Evolutionary conservation across 768 basidiomycete species (phyloP).

Genomic region (Strobilomyces dryophilus): DNA sequence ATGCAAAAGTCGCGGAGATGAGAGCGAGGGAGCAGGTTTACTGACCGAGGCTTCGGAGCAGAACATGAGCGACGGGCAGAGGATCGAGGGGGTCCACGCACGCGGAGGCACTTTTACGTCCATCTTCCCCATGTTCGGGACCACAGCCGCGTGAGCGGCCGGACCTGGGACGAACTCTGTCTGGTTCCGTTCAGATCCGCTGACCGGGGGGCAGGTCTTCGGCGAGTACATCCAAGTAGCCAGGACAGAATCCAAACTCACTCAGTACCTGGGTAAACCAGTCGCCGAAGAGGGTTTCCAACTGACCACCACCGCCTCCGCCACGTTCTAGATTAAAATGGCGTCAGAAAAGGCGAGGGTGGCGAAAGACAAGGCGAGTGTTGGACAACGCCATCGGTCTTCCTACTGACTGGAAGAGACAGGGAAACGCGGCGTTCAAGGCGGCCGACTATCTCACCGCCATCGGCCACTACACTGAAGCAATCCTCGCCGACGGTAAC

Average conservation of each 20-base stretch:
- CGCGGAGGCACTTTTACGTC: conserved; percentile 21
- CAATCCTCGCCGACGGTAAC: conserved; percentile 62
- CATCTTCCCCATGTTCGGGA: not conserved
- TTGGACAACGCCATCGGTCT: not conserved
- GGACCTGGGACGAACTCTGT: not conserved
- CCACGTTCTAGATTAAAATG: conserved; percentile 17
- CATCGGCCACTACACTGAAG: conserved; percentile 82
- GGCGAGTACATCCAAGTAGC: no score
- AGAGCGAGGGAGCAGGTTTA: conserved; percentile 45
- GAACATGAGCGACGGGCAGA: conserved; percentile 8
- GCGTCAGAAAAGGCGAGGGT: conserved; percentile 32
- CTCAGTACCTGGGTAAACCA: not conserved
- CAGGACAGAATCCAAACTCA: no score
- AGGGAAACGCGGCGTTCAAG: conserved; percentile 91
- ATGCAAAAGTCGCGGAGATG: conserved; percentile 54
- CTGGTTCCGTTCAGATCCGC: conserved; percentile 2
- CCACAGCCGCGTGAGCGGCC: not conserved
- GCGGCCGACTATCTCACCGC: conserved; percentile 71
- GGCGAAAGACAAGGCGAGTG: conserved; percentile 32
- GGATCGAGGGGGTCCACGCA: conserved; percentile 13
- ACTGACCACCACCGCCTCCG: conserved; percentile 1
- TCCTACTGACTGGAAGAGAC: not conserved
- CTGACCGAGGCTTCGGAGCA: conserved; percentile 50
- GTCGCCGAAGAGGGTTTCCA: not conserved
- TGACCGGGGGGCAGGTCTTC: no score